Percentiles rank a stretch among this genome's conserved stretches.
These are phyloP conservation scores for Talaromyces sp. DNA, from an alignment of 2,329 filamentous ascomycete genomes.

Conservation along the genomic window DNA sequence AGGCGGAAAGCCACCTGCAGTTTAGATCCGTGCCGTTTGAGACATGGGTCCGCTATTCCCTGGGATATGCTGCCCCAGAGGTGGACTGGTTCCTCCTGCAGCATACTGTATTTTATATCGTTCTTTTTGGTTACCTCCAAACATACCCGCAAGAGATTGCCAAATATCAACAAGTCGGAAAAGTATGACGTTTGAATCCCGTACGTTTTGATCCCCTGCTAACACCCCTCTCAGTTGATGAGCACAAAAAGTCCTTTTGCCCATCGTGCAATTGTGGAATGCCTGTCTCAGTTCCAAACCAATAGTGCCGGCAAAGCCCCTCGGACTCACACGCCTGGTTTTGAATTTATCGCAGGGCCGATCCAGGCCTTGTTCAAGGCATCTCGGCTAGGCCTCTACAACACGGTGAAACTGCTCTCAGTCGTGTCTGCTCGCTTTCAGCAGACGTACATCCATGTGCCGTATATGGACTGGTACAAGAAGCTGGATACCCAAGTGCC, in stretches of 20 bases:
- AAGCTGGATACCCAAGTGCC: conserved; percentile 28
- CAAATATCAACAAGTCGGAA: conserved; percentile 33
- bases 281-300: conserved; percentile 22
- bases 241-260: conserved; percentile 34
- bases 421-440: conserved; percentile 32
- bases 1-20: conserved; percentile 37
- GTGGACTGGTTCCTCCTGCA: conserved; percentile 38
- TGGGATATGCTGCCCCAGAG: conserved; percentile 29
- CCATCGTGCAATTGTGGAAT: conserved; percentile 29
- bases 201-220: background rate
- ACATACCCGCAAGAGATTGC: conserved; percentile 27
- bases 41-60: conserved; percentile 34
- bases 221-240: conserved; percentile 24
- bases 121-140: conserved; percentile 28
- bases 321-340: conserved; percentile 16
- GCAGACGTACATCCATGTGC: conserved; percentile 29
- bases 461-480: conserved; percentile 30
- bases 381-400: conserved; percentile 25
- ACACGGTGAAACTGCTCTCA: conserved; percentile 32
- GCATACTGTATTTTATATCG: conserved; percentile 31
- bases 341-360: conserved; percentile 34
- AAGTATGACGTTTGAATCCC: conserved; percentile 18
- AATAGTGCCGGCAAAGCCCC: conserved; percentile 14
- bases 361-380: conserved; percentile 34
- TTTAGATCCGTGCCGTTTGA: conserved; percentile 36